Evolutionary conservation across 306 rosid species (phyloP).

Genomic region (Erythrophleum fordii): DNA sequence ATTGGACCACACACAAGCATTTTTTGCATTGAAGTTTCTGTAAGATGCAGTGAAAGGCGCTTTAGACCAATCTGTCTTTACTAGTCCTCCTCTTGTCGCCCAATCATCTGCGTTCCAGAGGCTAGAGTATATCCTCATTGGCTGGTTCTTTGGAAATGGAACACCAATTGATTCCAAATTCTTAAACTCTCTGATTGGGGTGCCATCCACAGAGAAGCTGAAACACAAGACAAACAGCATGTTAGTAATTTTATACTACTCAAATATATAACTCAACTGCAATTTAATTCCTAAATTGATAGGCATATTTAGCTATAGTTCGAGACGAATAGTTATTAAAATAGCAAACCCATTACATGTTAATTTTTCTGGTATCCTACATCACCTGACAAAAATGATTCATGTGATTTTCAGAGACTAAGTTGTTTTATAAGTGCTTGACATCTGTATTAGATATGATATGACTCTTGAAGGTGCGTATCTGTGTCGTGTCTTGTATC

Average conservation of each 20-base stretch:
- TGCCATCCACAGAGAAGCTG: constrained; percentile 12
- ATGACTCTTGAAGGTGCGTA: too few relatives aligned
- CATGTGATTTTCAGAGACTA: not conserved
- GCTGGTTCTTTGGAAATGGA: constrained; percentile 13
- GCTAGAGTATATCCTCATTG: constrained; percentile 15
- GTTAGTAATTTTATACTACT: too few relatives aligned
- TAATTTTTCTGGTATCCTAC: too few relatives aligned
- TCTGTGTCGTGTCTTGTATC: too few relatives aligned
- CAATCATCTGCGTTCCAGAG: constrained; percentile 22
- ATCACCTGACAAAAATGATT: too few relatives aligned
- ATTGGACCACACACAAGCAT: constrained; percentile 47
- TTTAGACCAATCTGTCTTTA: constrained; percentile 24
- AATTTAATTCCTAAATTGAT: too few relatives aligned
- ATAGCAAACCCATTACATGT: too few relatives aligned
- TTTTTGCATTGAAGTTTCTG: constrained; percentile 16
- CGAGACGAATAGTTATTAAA: too few relatives aligned
- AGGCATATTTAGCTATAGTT: too few relatives aligned
- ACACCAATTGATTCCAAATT: constrained; percentile 24
- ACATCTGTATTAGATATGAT: too few relatives aligned
- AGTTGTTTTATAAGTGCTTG: not conserved
- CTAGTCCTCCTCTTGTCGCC: constrained; percentile 13
- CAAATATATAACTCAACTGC: too few relatives aligned
- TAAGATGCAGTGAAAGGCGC: constrained; percentile 26
- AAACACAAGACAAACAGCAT: not conserved
- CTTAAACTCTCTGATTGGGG: constrained; percentile 23